Evolutionary conservation across 768 basidiomycete species (phyloP).

Genomic region (Boletus sp.): DNA sequence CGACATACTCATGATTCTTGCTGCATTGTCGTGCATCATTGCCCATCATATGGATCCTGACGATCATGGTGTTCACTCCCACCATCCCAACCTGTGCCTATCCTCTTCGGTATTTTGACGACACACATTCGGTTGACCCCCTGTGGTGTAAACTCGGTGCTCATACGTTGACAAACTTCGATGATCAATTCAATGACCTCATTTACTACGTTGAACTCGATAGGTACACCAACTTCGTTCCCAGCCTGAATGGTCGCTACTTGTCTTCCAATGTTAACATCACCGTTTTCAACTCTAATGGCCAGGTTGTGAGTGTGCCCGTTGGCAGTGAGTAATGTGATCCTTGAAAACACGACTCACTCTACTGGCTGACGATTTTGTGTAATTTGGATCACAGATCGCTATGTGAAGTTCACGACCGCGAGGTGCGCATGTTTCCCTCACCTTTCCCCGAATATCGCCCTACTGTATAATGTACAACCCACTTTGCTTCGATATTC

Average conservation of each 20-base stretch:
- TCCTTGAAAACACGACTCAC: too few species aligned
- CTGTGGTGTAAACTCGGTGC: background rate
- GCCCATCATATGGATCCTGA: constrained; percentile 1
- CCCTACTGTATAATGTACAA: too few species aligned
- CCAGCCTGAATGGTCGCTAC: constrained; percentile 66
- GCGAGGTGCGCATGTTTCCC: constrained; percentile 47
- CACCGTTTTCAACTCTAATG: constrained; percentile 49
- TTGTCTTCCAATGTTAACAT: constrained; percentile 86
- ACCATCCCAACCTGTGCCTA: background rate
- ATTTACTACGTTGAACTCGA: background rate
- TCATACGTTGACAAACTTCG: background rate
- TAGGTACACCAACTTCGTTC: constrained; percentile 65
- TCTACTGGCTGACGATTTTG: constrained; percentile 33
- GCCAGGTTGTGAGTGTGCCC: constrained; percentile 37
- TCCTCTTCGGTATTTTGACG: background rate
- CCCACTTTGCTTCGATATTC: background rate
- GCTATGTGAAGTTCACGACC: constrained; percentile 72
- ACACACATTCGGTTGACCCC: background rate
- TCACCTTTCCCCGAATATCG: background rate
- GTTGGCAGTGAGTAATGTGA: constrained; percentile 38
- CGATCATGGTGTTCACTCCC: constrained; percentile 2
- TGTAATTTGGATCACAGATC: constrained; percentile 37
- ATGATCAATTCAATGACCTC: background rate
- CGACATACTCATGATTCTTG: background rate
- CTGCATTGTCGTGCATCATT: background rate